Base-by-base conservation (phyloP, 352 stramenopile species). In the Blastocystis sp. region DNA sequence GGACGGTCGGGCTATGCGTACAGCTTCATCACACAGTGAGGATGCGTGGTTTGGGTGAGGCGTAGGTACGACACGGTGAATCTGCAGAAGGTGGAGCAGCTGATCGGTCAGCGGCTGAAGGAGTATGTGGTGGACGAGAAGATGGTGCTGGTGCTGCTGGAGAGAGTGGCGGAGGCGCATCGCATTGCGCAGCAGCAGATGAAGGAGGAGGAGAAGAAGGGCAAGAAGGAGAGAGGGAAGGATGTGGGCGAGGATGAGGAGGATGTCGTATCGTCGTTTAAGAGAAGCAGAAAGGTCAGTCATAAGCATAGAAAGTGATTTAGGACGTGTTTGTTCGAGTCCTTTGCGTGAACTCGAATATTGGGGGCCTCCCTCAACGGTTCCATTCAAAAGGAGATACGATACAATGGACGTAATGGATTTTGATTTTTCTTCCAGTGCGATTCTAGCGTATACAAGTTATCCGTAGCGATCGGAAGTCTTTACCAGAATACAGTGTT, bases 121-220 rank as follows among this genome's bases (percentile, higher is more conserved):
- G 92, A 92, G 86, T 94, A 92, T 90, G 45, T 65, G 28, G 28
- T 10, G 21, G 65, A 69, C 7, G 62, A 90, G 38, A 78, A 69
- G 4, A 69, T 40, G 52, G 76, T 89, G 23, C 89, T 99, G 48
- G 92, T 98, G 7, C 93, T 98, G 82, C 93, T 96, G 52, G 96
- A 99, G 90, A 92, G 96, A 59, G 96, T 99, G 60, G 97, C 93
- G 79, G 96, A 99, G 89, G 97, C 97, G 0, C 96, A 98, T 90
- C 92, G 96, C 88, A 94, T 98, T 79, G 95, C 95, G 9, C 93
- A 92, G 10, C 93, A 94, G 71, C 92, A 95, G 90, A 92, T 96
- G 90, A 95, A 94, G 89, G 93, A 96, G 45, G 91, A 81, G 41
- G 71, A 92, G 45, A 91, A 84, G 66, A 90, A 66, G 52, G 59